Percentiles rank a stretch among this genome's conserved stretches.
These are phyloP conservation scores for Coleophoma crateriformis DNA, from an alignment of 2,329 filamentous ascomycete species.

Conservation along the genomic window DNA sequence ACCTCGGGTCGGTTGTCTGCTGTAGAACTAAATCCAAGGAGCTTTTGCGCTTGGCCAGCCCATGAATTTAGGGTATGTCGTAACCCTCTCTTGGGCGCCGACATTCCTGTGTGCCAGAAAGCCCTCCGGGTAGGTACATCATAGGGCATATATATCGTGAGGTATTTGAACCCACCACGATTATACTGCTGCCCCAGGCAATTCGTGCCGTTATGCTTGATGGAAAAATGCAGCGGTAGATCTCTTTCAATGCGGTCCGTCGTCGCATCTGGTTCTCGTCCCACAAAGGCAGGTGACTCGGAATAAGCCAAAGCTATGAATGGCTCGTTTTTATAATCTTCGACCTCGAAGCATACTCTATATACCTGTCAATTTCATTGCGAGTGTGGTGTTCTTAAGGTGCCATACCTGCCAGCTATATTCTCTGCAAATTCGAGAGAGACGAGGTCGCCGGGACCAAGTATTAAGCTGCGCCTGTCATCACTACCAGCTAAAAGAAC, in stretches of 20 bases:
- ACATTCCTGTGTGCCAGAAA: conserved; percentile 14
- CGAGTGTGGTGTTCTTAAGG: neutral
- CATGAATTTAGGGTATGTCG: conserved; percentile 2
- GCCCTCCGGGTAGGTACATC: conserved; percentile 15
- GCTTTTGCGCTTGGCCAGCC: conserved; percentile 12
- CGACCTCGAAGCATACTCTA: conserved; percentile 30
- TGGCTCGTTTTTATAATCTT: conserved; percentile 22
- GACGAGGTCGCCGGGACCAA: conserved; percentile 26
- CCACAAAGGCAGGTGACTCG: conserved; percentile 30
- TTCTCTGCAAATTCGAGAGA: conserved; percentile 36
- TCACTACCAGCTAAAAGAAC: conserved; percentile 10
- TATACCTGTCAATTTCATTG: neutral
- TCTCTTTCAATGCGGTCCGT: conserved; percentile 26
- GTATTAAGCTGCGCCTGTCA: conserved; percentile 3
- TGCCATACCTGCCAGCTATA: conserved; percentile 31
- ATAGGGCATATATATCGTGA: conserved; percentile 28
- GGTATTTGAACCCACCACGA: conserved; percentile 33
- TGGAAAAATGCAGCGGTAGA: conserved; percentile 24
- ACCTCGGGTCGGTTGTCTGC: conserved; percentile 20
- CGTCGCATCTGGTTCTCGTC: conserved; percentile 28
- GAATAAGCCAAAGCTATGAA: conserved; percentile 29
- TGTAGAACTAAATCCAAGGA: conserved; percentile 9
- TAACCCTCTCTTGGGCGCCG: conserved; percentile 1
- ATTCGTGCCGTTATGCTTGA: conserved; percentile 24
- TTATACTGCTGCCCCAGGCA: conserved; percentile 29